These are phyloP conservation scores for Verticillium nonalfalfae DNA, from an alignment of 2,329 filamentous ascomycete species.

Conservation along the genomic window DNA sequence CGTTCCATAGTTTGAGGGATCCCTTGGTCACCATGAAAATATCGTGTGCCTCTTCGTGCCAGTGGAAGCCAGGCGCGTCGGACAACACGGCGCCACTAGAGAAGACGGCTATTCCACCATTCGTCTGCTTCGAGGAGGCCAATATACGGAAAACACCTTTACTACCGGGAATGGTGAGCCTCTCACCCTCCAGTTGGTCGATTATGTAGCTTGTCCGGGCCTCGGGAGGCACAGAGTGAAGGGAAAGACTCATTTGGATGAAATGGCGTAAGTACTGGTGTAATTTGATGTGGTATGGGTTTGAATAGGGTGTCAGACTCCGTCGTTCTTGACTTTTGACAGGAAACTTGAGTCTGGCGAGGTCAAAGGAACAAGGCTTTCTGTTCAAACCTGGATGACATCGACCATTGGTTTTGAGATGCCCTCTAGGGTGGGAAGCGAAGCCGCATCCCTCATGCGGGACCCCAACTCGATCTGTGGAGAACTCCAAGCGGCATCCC, in stretches of 20 bases:
- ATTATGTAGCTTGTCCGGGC: constrained; percentile 35
- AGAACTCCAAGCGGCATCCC: neutral
- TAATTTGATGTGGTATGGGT: neutral
- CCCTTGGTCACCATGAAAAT: constrained; percentile 51
- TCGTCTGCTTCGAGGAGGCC: constrained; percentile 43
- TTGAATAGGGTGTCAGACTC: neutral
- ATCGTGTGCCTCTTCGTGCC: constrained; percentile 49
- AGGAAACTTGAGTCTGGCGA: no score
- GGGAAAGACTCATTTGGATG: constrained; percentile 22
- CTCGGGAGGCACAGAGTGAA: constrained; percentile 26
- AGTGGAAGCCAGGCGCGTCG: constrained; percentile 47
- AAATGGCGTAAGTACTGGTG: neutral
- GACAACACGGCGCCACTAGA: constrained; percentile 38
- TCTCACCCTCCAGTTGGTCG: constrained; percentile 42
- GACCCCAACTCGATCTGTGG: neutral
- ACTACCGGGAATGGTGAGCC: constrained; percentile 43
- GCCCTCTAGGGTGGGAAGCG: neutral
- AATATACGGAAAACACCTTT: constrained; percentile 44
- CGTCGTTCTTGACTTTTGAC: neutral
- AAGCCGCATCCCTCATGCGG: neutral
- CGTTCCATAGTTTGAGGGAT: constrained; percentile 49
- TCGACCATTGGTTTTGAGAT: neutral
- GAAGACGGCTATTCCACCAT: constrained; percentile 44
- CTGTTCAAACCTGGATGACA: neutral
- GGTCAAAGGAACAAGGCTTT: no score